Evolutionary conservation across 164 flowering plant genomes (phyloP).

Genomic region (Protea cynaroides): DNA sequence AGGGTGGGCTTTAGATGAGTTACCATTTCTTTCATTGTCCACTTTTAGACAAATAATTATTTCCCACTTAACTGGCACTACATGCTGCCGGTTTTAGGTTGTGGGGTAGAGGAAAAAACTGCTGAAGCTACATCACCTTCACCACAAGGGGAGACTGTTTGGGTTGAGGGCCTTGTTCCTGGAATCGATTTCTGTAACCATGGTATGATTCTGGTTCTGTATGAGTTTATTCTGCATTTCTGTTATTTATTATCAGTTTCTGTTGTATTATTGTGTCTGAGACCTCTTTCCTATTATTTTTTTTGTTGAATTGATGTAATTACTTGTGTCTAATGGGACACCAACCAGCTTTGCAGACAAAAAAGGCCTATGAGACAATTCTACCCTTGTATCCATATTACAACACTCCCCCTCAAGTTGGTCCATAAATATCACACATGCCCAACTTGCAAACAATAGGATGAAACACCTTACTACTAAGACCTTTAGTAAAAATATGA

Average conservation of each 20-base stretch:
- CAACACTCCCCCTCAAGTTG: no score
- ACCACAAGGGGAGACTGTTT: conserved; percentile 46
- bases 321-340: no score
- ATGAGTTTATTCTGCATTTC: neutral
- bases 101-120: conserved; percentile 16
- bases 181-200: conserved; percentile 99
- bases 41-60: neutral
- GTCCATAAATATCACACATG: no score
- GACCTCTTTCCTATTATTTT: no score
- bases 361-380: no score
- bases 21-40: neutral
- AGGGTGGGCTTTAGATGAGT: neutral
- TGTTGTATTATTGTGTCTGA: no score
- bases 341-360: no score
- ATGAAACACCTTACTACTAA: no score
- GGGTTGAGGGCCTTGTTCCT: conserved; percentile 98
- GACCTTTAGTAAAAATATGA: no score
- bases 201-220: conserved; percentile 38
- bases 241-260: neutral
- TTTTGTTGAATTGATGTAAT: no score
- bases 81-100: conserved; percentile 12
- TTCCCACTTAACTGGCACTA: neutral
- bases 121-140: conserved; percentile 22
- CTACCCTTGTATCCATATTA: no score
- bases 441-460: no score